Conservation (phyloP, 192 early-diverging fungal species). For the Chytriomyces confervae region DNA sequence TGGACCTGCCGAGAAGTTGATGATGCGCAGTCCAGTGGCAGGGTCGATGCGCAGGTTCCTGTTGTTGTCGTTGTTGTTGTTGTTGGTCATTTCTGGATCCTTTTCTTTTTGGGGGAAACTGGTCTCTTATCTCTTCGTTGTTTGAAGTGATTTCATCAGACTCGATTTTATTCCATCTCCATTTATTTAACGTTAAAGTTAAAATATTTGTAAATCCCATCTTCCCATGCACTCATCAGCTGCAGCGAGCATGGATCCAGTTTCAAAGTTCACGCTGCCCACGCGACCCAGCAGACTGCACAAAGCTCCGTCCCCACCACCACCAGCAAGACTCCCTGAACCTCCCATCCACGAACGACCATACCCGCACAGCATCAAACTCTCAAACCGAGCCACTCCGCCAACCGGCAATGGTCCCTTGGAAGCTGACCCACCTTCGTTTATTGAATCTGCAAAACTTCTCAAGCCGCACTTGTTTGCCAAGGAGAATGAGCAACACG, state of each 20-base stretch:
- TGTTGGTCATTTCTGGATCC: conserved; percentile 47
- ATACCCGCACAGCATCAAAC: conserved; percentile 14
- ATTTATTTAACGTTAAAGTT: neutral
- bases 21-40: conserved; percentile 12
- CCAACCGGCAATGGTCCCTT: too few species aligned
- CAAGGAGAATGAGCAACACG: too few species aligned
- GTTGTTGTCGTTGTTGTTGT: conserved; percentile 40
- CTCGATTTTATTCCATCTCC: neutral
- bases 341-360: neutral
- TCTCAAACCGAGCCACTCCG: neutral
- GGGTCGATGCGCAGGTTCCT: conserved; percentile 14
- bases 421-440: too few species aligned
- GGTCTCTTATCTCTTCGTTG: neutral
- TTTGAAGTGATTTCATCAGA: neutral
- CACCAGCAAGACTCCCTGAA: neutral
- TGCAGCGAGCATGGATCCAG: neutral
- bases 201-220: neutral
- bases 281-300: conserved; percentile 5
- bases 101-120: neutral
- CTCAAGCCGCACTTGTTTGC: too few species aligned
- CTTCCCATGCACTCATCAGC: neutral
- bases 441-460: too few species aligned
- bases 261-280: neutral
- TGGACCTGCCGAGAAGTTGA: conserved; percentile 81
- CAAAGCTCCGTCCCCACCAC: neutral